Base-by-base conservation (phyloP, 805 yeast genomes). In the Torulaspora franciscae region DNA sequence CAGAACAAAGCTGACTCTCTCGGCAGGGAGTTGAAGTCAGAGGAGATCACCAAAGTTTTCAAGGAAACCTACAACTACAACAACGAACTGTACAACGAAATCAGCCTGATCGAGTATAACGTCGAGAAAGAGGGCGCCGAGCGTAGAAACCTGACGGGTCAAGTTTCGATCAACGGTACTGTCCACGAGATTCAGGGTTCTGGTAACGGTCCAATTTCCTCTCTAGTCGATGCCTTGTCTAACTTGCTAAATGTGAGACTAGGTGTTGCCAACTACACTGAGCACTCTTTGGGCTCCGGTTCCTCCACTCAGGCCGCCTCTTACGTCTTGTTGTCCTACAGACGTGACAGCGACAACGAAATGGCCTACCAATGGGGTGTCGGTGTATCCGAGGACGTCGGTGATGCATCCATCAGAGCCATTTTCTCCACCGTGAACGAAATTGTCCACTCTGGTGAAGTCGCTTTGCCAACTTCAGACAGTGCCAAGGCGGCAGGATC, bases 301-400 rank as follows among this genome's bases (percentile, higher is more conserved):
- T 75, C 87, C 17, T 75, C 74, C 50, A 79, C 85, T 43, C 76
- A 80, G 65, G 91, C 90, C 55, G 90, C 87, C 36, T 77, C 90
- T 7, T 83, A 76, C 64, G 80, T 90, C 47, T 83, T 78, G 56
- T 59, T 76, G 42, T 64, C 77, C 52, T 77, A 75, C 64, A 59
- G 72, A 28, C 69, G 71, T 34, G 71, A 68, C 17, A 66, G 65
- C 36, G 70, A 69, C 43, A 65, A 69, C 37, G 71, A 72, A 50
- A 58, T 69, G 58, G 55, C 66, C 38, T 58, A 67, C 48, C 65
- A 65, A 57, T 90, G 96, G 96, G 97, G 97, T 68, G 90, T 90
- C 47, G 97, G 96, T 60, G 80, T 88, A 50, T 83, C 87, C 62
- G 91, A 82, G 67, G 95, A 90, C 68, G 93, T 86, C 43, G 83